Evolutionary conservation across 805 yeast species (phyloP).

Genomic region (Kazachstania kunashirensis): DNA sequence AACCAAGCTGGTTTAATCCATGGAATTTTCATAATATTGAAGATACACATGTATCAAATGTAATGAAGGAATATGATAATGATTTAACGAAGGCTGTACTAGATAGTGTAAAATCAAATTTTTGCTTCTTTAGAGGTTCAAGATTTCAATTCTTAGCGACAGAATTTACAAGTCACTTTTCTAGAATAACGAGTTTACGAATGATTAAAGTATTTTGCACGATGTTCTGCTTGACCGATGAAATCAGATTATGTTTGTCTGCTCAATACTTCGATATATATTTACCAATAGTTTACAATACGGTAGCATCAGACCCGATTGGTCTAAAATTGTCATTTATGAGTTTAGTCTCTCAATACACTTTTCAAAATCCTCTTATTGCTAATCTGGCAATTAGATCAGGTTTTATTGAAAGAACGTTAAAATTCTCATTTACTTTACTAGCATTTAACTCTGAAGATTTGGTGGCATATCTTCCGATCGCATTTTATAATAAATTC

Average conservation of each 20-base stretch:
- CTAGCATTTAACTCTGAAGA: constrained; percentile 25
- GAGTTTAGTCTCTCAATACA: constrained; percentile 24
- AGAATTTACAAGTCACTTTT: constrained; percentile 14
- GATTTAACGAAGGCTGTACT: constrained; percentile 13
- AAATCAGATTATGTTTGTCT: constrained; percentile 45
- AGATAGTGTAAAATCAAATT: constrained; percentile 9
- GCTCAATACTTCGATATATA: constrained; percentile 74
- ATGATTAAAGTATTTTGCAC: constrained; percentile 17
- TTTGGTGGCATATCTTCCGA: constrained; percentile 15
- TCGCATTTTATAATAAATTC: constrained; percentile 18
- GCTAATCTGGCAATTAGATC: constrained; percentile 22
- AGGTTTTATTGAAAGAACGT: constrained; percentile 24
- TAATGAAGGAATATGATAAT: constrained; percentile 19
- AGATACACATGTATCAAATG: constrained; percentile 8
- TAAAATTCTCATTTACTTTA: constrained; percentile 22
- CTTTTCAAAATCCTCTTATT: constrained; percentile 23
- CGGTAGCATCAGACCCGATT: constrained; percentile 20
- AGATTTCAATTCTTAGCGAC: constrained; percentile 33
- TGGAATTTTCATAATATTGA: constrained; percentile 18
- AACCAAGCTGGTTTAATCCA: constrained; percentile 17
- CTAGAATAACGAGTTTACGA: constrained; percentile 13
- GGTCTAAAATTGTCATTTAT: constrained; percentile 20
- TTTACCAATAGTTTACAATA: constrained; percentile 37
- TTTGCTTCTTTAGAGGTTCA: constrained; percentile 31
- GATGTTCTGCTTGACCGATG: constrained; percentile 27